Conservation (phyloP, 176 grass and related monocot species). For the Thalia dealbata region DNA sequence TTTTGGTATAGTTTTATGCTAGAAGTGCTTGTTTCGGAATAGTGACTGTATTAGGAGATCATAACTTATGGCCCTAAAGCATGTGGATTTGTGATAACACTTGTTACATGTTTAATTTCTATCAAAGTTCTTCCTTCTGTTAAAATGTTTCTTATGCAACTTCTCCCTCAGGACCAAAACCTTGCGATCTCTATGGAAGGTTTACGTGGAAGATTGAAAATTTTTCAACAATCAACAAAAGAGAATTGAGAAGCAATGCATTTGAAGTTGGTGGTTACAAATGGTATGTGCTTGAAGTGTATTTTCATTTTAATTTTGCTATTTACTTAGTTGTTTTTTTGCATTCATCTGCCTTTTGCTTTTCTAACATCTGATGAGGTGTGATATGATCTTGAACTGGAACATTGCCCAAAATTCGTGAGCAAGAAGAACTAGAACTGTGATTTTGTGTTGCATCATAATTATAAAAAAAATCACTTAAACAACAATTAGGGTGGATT, state of each 20-base stretch:
- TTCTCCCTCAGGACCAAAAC: constrained; percentile 57
- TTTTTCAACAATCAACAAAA: constrained; percentile 97
- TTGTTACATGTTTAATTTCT: background rate
- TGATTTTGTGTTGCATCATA: too few species aligned
- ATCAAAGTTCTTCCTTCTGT: background rate
- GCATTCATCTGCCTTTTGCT: background rate
- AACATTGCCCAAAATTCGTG: too few species aligned
- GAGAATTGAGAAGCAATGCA: constrained; percentile 77
- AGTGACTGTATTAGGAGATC: background rate
- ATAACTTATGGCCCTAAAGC: background rate
- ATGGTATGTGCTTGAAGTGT: constrained; percentile 40
- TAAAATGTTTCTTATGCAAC: background rate
- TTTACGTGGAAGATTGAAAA: constrained; percentile 97
- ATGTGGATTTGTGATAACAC: background rate
- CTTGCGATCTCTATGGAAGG: constrained; percentile 71
- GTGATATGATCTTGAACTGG: too few species aligned
- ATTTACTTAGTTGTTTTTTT: background rate
- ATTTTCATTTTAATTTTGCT: background rate
- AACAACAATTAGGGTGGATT: too few species aligned
- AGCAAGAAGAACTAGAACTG: too few species aligned
- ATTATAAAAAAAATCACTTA: too few species aligned
- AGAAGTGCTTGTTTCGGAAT: background rate
- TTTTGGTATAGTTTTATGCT: background rate
- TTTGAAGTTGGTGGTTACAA: constrained; percentile 97
- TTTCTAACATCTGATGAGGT: background rate